Conservation (phyloP, 169 alveolate genomes). For the Plasmodium vinckei region DNA sequence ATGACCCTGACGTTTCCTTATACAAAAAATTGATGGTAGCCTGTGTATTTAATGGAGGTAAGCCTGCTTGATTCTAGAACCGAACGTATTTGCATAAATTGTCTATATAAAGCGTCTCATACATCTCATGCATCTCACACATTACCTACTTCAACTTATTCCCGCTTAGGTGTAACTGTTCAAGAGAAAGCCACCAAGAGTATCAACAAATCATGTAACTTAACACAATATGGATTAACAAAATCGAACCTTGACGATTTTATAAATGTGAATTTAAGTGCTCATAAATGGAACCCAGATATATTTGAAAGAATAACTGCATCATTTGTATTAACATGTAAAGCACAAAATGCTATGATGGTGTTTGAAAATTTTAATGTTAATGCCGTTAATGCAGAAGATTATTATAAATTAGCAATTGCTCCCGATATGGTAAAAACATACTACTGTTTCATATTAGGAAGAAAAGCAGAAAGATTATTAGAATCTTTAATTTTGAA, state of each 20-base stretch:
- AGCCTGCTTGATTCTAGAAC: no score
- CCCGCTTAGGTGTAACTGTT: conserved; percentile 20
- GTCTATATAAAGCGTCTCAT: neutral
- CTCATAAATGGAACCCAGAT: conserved; percentile 41
- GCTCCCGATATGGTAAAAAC: conserved; percentile 70
- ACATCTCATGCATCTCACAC: neutral
- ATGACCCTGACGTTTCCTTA: conserved; percentile 36
- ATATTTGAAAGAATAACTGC: conserved; percentile 21
- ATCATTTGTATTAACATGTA: conserved; percentile 30
- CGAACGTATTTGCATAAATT: neutral
- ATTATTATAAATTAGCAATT: conserved; percentile 22
- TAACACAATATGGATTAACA: conserved; percentile 20
- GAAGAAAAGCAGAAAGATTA: conserved; percentile 53
- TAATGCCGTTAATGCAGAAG: neutral
- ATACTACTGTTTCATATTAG: conserved; percentile 46
- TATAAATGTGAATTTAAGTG: conserved; percentile 35
- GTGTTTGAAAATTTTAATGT: conserved; percentile 22
- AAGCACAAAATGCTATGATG: conserved; percentile 14
- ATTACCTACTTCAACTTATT: neutral
- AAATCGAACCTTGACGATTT: conserved; percentile 13
- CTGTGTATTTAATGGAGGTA: conserved; percentile 71
- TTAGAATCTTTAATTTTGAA: conserved; percentile 54
- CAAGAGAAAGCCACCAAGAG: conserved; percentile 28
- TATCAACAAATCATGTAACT: conserved; percentile 33
- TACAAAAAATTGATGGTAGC: conserved; percentile 47